Evolutionary conservation across 2,329 filamentous ascomycete genomes (phyloP).

Genomic region (Pseudofabraea citricarpa): DNA sequence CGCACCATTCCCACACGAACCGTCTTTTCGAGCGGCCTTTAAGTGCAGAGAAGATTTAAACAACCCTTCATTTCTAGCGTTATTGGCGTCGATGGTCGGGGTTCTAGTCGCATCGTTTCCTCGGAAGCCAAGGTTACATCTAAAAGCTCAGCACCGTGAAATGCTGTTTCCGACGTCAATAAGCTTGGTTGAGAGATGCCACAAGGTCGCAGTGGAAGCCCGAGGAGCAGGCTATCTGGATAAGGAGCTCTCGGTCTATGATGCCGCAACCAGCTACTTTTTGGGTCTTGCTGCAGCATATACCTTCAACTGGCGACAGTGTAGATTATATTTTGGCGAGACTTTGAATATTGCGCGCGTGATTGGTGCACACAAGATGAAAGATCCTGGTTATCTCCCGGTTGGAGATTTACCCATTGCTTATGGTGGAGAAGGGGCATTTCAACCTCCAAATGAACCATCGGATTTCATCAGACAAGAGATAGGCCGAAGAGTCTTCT

Average conservation of each 20-base stretch:
- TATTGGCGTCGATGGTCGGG: slow-evolving; percentile 71
- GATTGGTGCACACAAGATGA: slow-evolving; percentile 57
- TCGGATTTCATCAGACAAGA: slow-evolving; percentile 69
- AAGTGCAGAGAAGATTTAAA: slow-evolving; percentile 60
- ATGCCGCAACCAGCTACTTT: slow-evolving; percentile 73
- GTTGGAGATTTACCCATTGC: slow-evolving; percentile 14
- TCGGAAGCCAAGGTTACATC: slow-evolving; percentile 62
- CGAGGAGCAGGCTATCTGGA: slow-evolving; percentile 56
- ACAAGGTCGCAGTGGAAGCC: slow-evolving; percentile 62
- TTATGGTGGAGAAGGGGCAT: slow-evolving; percentile 15
- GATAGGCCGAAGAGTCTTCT: slow-evolving; percentile 76
- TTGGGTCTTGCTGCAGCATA: slow-evolving; percentile 63
- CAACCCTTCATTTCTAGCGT: slow-evolving; percentile 62
- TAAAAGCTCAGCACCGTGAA: slow-evolving; percentile 62
- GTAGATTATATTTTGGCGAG: slow-evolving; percentile 68
- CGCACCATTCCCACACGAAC: slow-evolving; percentile 73
- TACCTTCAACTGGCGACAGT: slow-evolving; percentile 62
- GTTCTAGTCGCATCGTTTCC: slow-evolving; percentile 72
- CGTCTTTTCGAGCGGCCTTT: slow-evolving; percentile 68
- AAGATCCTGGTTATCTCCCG: slow-evolving; percentile 32
- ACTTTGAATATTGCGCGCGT: slow-evolving; percentile 64
- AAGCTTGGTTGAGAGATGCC: slow-evolving; percentile 65
- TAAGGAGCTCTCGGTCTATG: slow-evolving; percentile 50
- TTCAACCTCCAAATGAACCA: slow-evolving; percentile 5
- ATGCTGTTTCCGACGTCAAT: slow-evolving; percentile 64